Base-by-base conservation (phyloP, 1,284 basidiomycete species). In the Cutaneotrichosporon sp. region DNA sequence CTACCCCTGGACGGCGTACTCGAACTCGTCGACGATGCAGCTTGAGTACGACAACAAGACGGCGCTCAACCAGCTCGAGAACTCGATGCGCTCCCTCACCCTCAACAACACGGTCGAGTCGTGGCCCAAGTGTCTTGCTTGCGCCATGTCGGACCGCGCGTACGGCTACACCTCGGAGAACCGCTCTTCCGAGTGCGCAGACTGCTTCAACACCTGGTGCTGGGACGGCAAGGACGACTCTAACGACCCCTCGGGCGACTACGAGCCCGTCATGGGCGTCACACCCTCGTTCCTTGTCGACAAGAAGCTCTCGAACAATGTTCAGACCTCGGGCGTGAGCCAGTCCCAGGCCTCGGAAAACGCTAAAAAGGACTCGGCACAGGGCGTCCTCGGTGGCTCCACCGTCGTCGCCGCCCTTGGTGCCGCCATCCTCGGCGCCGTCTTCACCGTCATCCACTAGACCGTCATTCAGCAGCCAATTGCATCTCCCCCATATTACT, bases 1-100 rank as follows among this genome's bases (percentile, higher is more conserved):
- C 59, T 79, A 79, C 59, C 78, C 79, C 18, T 80, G 77, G 74
- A 64, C 64, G 30, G 61, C 54, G 36, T 63, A 61, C 60, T 68
- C 65, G 51, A 77, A 72, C 66, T 75, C 64, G 33, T 73, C 65
- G 46, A 78, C 73, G n/a, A 64, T 65, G 44, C 58, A 73, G 65
- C 68, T 78, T 43, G 54, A 63, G 36, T 79, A 78, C 60, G 65
- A 74, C 46, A 70, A 72, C 30, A 58, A 60, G 8, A 54, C 64
- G 37, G 62, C 67, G 8, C 66, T 57, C 48, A 73, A 59, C 37
- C 66, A 65, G 63, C 70, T 67, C 40, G 35, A 62, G 23, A 67
- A 65, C 59, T 58, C 69, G 15, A 63, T 69, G 53, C 60, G 68
- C 38, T 59, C 68, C 5, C 47, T 73, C 18, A 67, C 73, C 4